Evolutionary conservation across 768 basidiomycete species (phyloP).

Genomic region (Panellus pusillus): DNA sequence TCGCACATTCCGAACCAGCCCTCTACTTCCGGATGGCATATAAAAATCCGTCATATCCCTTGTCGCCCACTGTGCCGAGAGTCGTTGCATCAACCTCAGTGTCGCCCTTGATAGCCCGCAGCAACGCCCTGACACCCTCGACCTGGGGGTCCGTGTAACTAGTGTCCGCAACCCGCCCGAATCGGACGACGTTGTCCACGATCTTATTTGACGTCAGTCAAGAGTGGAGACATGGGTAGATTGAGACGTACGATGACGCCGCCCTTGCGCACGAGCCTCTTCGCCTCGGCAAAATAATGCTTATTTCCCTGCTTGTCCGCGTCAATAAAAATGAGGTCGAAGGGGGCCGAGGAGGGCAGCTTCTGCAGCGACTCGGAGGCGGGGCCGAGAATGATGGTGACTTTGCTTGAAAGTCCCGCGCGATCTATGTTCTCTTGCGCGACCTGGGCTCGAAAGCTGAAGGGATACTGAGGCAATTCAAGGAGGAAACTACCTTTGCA

Average conservation of each 20-base stretch:
- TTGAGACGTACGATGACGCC: slow-evolving; percentile 55
- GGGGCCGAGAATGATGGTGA: slow-evolving; percentile 50
- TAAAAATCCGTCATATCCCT: slow-evolving; percentile 55
- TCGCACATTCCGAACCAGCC: background rate
- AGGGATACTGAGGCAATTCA: background rate
- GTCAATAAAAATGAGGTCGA: slow-evolving; percentile 73
- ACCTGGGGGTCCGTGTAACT: slow-evolving; percentile 31
- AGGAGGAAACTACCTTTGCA: slow-evolving; percentile 37
- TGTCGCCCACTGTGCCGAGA: slow-evolving; percentile 49
- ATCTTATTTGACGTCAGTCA: slow-evolving; percentile 34
- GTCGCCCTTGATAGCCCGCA: slow-evolving; percentile 49
- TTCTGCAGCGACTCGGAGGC: slow-evolving; percentile 50
- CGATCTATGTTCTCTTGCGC: slow-evolving; percentile 56
- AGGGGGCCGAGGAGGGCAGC: slow-evolving; percentile 48
- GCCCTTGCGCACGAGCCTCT: slow-evolving; percentile 57
- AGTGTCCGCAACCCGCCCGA: slow-evolving; percentile 46
- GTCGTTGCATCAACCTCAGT: slow-evolving; percentile 51
- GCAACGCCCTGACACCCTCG: slow-evolving; percentile 49
- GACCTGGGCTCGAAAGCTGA: slow-evolving; percentile 36
- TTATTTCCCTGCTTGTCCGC: slow-evolving; percentile 62
- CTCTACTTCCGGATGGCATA: slow-evolving; percentile 43
- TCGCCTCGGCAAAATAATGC: slow-evolving; percentile 59
- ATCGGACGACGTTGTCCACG: slow-evolving; percentile 62
- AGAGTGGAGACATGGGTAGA: background rate
- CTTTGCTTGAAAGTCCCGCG: slow-evolving; percentile 51